These are phyloP conservation scores for Arctostaphylos glauca DNA, from an alignment of 148 eudicot genomes.

Conservation along the genomic window DNA sequence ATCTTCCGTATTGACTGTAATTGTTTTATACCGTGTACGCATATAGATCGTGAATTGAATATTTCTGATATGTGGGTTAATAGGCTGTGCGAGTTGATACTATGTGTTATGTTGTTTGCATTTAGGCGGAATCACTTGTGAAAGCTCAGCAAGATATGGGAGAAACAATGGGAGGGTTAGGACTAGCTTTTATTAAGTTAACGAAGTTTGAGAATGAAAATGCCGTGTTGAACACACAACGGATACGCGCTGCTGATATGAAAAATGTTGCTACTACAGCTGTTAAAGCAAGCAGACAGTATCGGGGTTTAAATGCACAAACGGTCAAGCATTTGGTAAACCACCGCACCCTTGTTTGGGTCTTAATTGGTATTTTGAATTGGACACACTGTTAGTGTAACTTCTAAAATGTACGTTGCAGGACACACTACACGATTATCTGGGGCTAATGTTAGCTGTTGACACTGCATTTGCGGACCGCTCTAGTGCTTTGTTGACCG, in stretches of 20 bases:
- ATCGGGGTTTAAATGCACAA: constrained; percentile 76
- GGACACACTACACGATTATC: constrained; percentile 88
- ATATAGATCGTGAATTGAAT: background rate
- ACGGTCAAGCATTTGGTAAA: constrained; percentile 78
- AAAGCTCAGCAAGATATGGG: constrained; percentile 89
- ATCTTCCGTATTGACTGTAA: background rate
- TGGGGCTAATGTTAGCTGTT: constrained; percentile 75
- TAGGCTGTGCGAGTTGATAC: background rate
- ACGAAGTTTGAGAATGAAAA: constrained; percentile 83
- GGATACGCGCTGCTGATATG: constrained; percentile 62
- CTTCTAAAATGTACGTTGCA: constrained; percentile 29
- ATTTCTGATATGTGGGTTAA: background rate
- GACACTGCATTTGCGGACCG: constrained; percentile 86
- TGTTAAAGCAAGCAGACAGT: constrained; percentile 79
- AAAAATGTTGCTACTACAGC: constrained; percentile 81
- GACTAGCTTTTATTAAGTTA: constrained; percentile 77
- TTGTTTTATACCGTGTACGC: background rate
- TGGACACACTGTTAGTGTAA: background rate
- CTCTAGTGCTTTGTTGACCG: constrained; percentile 87
- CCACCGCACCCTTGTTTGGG: background rate
- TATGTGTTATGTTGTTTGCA: constrained; percentile 10
- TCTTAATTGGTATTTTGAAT: background rate
- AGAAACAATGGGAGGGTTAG: constrained; percentile 88
- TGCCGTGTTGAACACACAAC: constrained; percentile 57
- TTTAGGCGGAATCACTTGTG: constrained; percentile 83